Evolutionary conservation across 805 yeast genomes (phyloP).

Genomic region (Metschnikowia kofuensis): DNA sequence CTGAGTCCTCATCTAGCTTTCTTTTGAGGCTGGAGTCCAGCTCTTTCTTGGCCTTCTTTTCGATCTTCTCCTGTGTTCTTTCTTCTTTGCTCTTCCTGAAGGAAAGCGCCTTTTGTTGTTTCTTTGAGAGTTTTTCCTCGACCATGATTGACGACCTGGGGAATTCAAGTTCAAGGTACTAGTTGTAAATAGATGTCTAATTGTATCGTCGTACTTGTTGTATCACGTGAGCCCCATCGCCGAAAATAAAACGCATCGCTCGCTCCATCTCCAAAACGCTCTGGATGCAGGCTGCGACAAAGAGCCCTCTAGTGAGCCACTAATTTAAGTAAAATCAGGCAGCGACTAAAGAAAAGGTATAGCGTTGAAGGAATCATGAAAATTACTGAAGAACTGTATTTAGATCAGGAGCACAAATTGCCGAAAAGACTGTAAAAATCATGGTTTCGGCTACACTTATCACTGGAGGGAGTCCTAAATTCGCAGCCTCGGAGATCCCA

Average conservation of each 20-base stretch:
- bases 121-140: slow-evolving; percentile 55
- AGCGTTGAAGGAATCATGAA: too few relatives aligned
- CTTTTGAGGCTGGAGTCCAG: slow-evolving; percentile 7
- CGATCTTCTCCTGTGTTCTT: slow-evolving; percentile 31
- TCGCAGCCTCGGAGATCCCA: too few relatives aligned
- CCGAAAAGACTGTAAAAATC: too few relatives aligned
- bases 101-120: slow-evolving; percentile 60
- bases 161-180: background rate
- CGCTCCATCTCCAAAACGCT: background rate
- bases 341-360: too few relatives aligned
- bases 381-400: too few relatives aligned
- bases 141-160: slow-evolving; percentile 5
- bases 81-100: slow-evolving; percentile 47
- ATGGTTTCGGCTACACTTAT: too few relatives aligned
- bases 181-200: too few relatives aligned
- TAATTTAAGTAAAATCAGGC: too few relatives aligned
- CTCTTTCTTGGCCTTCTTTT: slow-evolving; percentile 19
- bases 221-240: background rate
- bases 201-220: background rate
- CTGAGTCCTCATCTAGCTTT: slow-evolving; percentile 36
- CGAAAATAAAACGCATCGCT: background rate
- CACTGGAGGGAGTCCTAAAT: too few relatives aligned
- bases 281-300: background rate
- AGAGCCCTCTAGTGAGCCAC: too few relatives aligned
- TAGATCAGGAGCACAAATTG: too few relatives aligned